These are phyloP conservation scores for Dalbergia cochinchinensis DNA, from an alignment of 306 rosid genomes.

Conservation along the genomic window DNA sequence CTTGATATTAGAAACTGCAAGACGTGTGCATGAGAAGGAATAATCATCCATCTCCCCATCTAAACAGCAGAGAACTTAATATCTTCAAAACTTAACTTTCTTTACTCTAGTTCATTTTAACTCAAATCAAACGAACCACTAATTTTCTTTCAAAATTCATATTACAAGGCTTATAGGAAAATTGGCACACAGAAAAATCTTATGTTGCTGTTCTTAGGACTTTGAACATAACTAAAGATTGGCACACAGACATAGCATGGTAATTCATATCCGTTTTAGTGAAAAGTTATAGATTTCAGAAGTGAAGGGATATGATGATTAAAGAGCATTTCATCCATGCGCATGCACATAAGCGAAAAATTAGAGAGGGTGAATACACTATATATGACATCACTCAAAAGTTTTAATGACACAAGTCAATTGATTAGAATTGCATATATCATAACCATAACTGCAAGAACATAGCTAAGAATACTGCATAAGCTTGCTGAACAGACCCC, in stretches of 20 bases:
- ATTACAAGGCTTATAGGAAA: neutral
- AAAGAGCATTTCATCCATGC: neutral
- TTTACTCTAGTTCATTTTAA: neutral
- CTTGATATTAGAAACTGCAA: neutral
- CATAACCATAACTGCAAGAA: neutral
- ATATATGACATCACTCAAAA: neutral
- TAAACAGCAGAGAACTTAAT: neutral
- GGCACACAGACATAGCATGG: neutral
- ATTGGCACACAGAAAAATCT: neutral
- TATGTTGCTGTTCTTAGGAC: neutral
- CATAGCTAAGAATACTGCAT: constrained; percentile 15
- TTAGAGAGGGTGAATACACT: neutral
- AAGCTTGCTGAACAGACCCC: constrained; percentile 17
- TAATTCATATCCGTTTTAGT: neutral
- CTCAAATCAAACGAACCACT: constrained; percentile 3
- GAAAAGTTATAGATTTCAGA: constrained; percentile 5
- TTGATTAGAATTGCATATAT: constrained; percentile 3
- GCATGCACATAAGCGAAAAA: neutral
- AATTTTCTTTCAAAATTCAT: neutral
- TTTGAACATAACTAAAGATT: neutral
- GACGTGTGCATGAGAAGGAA: neutral
- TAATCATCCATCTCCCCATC: neutral
- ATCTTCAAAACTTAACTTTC: neutral
- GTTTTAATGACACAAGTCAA: neutral
- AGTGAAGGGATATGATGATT: neutral